Percentiles rank a stretch among this genome's conserved stretches.
Evolutionary conservation across 352 stramenopile genomes (phyloP).

Genomic region (Pythium sp.): DNA sequence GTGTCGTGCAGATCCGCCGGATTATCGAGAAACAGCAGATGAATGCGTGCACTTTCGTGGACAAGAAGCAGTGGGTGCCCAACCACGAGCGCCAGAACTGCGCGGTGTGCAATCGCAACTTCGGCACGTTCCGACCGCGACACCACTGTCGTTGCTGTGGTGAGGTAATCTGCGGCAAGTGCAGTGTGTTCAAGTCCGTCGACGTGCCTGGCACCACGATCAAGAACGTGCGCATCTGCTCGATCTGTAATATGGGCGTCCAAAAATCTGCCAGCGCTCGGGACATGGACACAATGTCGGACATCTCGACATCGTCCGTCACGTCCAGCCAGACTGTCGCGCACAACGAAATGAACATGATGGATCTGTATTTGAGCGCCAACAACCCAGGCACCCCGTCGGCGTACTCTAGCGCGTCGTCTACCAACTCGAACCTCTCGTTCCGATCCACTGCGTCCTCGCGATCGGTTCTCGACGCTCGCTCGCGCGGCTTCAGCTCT

Average conservation of each 20-base stretch:
- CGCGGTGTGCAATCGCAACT: constrained; percentile 67
- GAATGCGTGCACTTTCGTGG: constrained; percentile 82
- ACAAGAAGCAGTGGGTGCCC: constrained; percentile 79
- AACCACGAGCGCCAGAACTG: constrained; percentile 72
- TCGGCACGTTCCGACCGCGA: constrained; percentile 75
- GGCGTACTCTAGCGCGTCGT: constrained; percentile 71
- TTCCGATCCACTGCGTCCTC: constrained; percentile 74
- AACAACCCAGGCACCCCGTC: constrained; percentile 61
- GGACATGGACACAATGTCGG: constrained; percentile 56
- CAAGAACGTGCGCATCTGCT: constrained; percentile 84
- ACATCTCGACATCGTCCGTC: constrained; percentile 75
- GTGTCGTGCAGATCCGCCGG: constrained; percentile 73
- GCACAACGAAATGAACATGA: constrained; percentile 85
- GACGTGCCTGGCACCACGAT: constrained; percentile 79
- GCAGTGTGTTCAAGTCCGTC: constrained; percentile 76
- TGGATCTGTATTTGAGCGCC: constrained; percentile 73
- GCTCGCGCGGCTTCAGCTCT: constrained; percentile 17
- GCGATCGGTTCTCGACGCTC: constrained; percentile 50
- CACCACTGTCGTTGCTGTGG: constrained; percentile 86
- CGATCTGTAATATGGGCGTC: constrained; percentile 84
- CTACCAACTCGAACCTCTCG: constrained; percentile 69
- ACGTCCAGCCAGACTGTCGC: constrained; percentile 76
- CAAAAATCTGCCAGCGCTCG: constrained; percentile 40
- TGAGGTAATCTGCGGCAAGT: constrained; percentile 89
- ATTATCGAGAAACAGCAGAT: constrained; percentile 87